A percentile compares a stretch with the other conserved stretches of the same genome.
Conservation (phyloP, 1,284 basidiomycete species). For the Puccinia polysora region DNA sequence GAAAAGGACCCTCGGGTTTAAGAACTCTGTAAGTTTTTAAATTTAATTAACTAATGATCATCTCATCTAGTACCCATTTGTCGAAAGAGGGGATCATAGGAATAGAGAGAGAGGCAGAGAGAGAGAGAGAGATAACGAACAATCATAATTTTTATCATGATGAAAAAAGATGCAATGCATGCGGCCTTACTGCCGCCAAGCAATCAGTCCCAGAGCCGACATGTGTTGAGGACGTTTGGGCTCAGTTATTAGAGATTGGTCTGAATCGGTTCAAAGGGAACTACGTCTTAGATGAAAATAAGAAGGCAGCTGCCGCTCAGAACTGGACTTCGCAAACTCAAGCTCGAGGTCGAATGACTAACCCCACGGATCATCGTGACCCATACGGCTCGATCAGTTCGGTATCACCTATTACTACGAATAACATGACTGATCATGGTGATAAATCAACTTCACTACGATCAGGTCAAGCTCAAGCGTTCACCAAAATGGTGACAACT, state of each 20-base stretch:
- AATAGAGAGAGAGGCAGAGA: neutral
- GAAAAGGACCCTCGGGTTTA: constrained; percentile 41
- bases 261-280: constrained; percentile 16
- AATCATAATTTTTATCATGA: too few species aligned
- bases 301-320: constrained; percentile 35
- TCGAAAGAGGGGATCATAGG: too few species aligned
- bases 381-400: too few species aligned
- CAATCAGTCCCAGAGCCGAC: constrained; percentile 17
- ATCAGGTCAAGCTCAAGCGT: too few species aligned
- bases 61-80: neutral
- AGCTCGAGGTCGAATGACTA: neutral
- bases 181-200: constrained; percentile 40
- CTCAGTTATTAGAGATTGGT: constrained; percentile 32
- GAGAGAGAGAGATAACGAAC: neutral
- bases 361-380: too few species aligned
- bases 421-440: too few species aligned
- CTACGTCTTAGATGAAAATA: neutral
- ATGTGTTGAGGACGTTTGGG: constrained; percentile 36
- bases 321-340: constrained; percentile 29
- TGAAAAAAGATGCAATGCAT: constrained; percentile 36
- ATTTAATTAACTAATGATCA: neutral
- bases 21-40: constrained; percentile 30
- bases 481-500: too few species aligned
- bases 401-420: too few species aligned
- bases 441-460: too few species aligned